Base-by-base conservation (phyloP, 1,139 yeast genomes). In the Suhomyces guaymorum region DNA sequence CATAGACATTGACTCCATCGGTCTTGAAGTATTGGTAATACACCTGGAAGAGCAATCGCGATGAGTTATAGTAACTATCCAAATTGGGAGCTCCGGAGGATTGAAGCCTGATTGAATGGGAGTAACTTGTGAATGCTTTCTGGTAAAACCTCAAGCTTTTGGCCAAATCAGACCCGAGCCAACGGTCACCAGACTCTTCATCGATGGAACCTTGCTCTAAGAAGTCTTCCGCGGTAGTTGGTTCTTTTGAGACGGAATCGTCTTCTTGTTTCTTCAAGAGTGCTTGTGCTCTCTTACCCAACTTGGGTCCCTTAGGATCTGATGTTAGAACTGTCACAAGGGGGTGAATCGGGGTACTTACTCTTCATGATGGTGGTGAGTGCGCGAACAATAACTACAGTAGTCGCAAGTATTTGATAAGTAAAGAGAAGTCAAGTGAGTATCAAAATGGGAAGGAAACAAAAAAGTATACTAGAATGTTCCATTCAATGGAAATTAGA, bases 141-240 rank as follows among this genome's bases (percentile, higher is more conserved):
- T 75, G 77, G 51, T 74, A 77, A 47, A 76, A 76, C 26, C 82
- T 51, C 23, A 77, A 53, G 1, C 75, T 70, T 45, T 77, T 77
- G 4, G 78, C 55, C 20, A 76, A 50, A 46, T 77, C 82, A 0
- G 80, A 73, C 1, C 76, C 69, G 13, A 72, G 53, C 82, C 82
- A 77, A 36, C 82, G 54, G 45, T 77, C 82, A 1, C 80, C 82
- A 8, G 73, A 70, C 42, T 75, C 81, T 47, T 77, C 82, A 32
- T 71, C 74, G 8, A 55, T 54, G 2, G 75, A 59, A 0, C 75
- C 82, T 37, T 60, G 58, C 26, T 70, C 75, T n/a, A 73, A 57
- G 24, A 46, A 64, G n/a, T 72, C 79, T 16, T 70, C 76, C 1
- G 66, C 61, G 0, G 73, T 66, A 7, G 54, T 44, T 3, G 72